A percentile compares a stretch with the other conserved stretches of the same genome.
Evolutionary conservation across 2,329 filamentous ascomycete genomes (phyloP).

Genomic region (Venturia pyrina): DNA sequence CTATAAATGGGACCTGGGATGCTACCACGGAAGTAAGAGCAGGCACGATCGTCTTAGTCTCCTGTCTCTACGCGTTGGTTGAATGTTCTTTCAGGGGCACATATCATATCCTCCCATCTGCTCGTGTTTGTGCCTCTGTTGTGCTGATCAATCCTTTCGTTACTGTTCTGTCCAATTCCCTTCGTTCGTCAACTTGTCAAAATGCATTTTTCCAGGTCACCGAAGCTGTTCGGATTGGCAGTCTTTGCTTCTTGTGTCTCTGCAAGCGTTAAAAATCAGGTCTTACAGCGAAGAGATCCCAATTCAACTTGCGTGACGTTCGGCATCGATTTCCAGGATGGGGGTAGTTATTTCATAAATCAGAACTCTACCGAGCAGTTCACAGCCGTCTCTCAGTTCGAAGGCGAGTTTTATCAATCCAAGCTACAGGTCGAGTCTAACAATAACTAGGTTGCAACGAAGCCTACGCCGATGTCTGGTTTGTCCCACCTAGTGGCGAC

Average conservation of each 20-base stretch:
- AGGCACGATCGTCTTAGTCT: not conserved
- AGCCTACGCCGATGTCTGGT: constrained; percentile 31
- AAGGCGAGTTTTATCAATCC: not conserved
- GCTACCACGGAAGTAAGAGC: not conserved
- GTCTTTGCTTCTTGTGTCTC: not conserved
- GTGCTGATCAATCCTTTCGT: not conserved
- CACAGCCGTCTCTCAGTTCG: constrained; percentile 34
- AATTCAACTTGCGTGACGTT: constrained; percentile 16
- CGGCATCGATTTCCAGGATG: constrained; percentile 34
- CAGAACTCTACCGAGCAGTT: constrained; percentile 30
- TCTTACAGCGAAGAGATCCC: not conserved
- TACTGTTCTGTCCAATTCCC: not conserved
- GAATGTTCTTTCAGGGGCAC: not conserved
- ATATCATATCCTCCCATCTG: not conserved
- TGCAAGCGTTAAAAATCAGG: not conserved
- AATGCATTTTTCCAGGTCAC: not conserved
- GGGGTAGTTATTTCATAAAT: constrained; percentile 38
- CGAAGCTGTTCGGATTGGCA: constrained; percentile 1
- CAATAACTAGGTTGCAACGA: constrained; percentile 25
- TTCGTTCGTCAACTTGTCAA: not conserved
- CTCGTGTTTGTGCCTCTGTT: not conserved
- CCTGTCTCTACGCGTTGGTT: not conserved
- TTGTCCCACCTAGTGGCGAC: constrained; percentile 31
- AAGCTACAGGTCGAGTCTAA: not conserved
- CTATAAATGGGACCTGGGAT: not conserved